Evolutionary conservation across 208 protist genomes (phyloP).

Genomic region (Angomonas ambiguus): DNA sequence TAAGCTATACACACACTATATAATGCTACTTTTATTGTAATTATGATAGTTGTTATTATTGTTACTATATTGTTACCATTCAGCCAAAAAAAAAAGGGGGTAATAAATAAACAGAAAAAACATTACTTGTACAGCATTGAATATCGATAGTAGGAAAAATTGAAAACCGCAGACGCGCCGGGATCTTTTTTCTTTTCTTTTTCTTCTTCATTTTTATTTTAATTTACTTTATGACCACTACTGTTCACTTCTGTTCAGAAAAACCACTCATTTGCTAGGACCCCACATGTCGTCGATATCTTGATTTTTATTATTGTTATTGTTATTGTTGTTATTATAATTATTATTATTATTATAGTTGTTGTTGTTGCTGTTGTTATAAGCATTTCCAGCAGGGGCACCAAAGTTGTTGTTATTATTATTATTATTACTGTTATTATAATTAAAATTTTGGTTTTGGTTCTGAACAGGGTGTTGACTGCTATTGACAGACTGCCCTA

Average conservation of each 20-base stretch:
- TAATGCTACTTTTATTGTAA: background rate
- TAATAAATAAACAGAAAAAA: background rate
- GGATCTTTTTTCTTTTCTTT: background rate
- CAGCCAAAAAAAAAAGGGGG: conserved; percentile 4
- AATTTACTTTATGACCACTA: background rate
- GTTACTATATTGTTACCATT: too few relatives aligned
- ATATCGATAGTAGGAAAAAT: background rate
- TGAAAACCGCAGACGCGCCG: background rate
- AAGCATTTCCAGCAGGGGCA: background rate
- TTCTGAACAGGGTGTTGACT: background rate
- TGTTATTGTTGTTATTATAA: background rate
- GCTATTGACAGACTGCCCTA: conserved; percentile 6
- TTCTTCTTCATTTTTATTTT: background rate
- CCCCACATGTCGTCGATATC: conserved; percentile 13
- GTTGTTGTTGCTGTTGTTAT: background rate
- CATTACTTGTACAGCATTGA: background rate
- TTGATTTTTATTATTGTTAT: background rate
- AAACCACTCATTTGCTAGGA: background rate
- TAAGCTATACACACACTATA: background rate
- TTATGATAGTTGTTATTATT: too few relatives aligned
- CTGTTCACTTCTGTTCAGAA: background rate
- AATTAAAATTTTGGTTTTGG: background rate
- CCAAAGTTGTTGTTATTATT: background rate
- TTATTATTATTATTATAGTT: conserved; percentile 10
- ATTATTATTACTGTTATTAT: conserved; percentile 8